Evolutionary conservation across 371 early-diverging fungal genomes (phyloP), one percentile per base, ranked within the genome.

Genomic region (Capillidium heterosporum): DNA sequence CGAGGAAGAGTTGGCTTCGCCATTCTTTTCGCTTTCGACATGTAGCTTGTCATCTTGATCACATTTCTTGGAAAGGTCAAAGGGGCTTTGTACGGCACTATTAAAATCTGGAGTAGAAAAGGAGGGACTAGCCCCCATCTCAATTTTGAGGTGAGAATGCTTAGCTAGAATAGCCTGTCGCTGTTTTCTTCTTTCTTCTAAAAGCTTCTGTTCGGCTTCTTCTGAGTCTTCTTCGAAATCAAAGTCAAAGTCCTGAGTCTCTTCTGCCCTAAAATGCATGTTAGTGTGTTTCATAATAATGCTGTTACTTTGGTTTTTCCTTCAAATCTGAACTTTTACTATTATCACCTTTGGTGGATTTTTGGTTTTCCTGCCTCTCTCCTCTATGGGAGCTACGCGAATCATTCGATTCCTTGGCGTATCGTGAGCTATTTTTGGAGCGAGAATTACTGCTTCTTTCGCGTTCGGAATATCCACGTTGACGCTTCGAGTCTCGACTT

Each of bases 141-240:
- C 17, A n/a, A 10, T 47, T 42, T 56, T 57, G 21, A 51, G 46
- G 2, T 64, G 61, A 2, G 62, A 73, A 59, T 81, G 70, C 62
- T 80, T 74, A 46, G 71, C 69, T 41, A 90, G 54, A 47, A 90
- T 84, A 17, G 74, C 81, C 53, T 71, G 71, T 55, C 87, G 74
- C 39, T 81, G 68, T 58, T 72, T 73, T 32, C 88, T 71, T 10
- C 89, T 74, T 67, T 86, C 85, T 65, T 89, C 87, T 58, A 88
- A 82, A 48, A 82, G 56, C 46, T 71, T 65, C 57, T 84, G 76
- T 58, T 86, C 85, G 48, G 82, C 78, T 27, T 65, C 67, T 48
- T 76, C 74, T 10, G 29, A 27, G n/a, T 75, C 74, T 7, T 35
- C 35, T 48, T 75, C 74, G 11, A 28, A 41, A 17, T 75, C 73